A percentile compares a stretch with the other conserved stretches of the same genome.
These are phyloP conservation scores for Pseudozyma hubeiensis DNA, from an alignment of 1,284 basidiomycete genomes.

Conservation along the genomic window DNA sequence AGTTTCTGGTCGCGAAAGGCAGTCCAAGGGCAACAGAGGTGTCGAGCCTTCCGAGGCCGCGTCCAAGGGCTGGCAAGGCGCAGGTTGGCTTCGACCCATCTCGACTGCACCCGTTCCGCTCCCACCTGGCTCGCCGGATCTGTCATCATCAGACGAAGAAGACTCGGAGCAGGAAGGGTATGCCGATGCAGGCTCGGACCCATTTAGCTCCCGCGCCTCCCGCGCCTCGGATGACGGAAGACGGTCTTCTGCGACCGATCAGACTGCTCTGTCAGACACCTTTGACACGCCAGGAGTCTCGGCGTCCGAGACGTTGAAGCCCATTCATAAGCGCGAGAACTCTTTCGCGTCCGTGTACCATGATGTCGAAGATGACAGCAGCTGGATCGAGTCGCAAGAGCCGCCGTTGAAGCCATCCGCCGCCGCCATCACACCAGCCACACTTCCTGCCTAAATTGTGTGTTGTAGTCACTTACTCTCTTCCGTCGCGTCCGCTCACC, in stretches of 20 bases:
- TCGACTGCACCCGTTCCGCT: conserved; percentile 28
- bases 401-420: neutral
- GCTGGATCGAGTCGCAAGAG: conserved; percentile 2
- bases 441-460: conserved; percentile 11
- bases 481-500: no score
- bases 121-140: conserved; percentile 10
- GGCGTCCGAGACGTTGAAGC: neutral
- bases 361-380: conserved; percentile 19
- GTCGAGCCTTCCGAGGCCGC: conserved; percentile 47
- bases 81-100: conserved; percentile 44
- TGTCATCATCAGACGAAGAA: conserved; percentile 13
- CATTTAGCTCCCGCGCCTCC: conserved; percentile 7
- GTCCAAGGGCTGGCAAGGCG: conserved; percentile 47
- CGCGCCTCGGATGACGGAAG: conserved; percentile 27
- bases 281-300: conserved; percentile 7
- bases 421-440: neutral
- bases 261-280: conserved; percentile 16
- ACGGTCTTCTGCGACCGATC: conserved; percentile 24
- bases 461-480: neutral
- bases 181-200: conserved; percentile 3
- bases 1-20: conserved; percentile 16
- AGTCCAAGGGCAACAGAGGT: conserved; percentile 36
- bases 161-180: conserved; percentile 18
- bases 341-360: conserved; percentile 34
- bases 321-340: conserved; percentile 19